Conservation (phyloP, 1,139 yeast genomes). For the Saccharomyces hybrid region DNA sequence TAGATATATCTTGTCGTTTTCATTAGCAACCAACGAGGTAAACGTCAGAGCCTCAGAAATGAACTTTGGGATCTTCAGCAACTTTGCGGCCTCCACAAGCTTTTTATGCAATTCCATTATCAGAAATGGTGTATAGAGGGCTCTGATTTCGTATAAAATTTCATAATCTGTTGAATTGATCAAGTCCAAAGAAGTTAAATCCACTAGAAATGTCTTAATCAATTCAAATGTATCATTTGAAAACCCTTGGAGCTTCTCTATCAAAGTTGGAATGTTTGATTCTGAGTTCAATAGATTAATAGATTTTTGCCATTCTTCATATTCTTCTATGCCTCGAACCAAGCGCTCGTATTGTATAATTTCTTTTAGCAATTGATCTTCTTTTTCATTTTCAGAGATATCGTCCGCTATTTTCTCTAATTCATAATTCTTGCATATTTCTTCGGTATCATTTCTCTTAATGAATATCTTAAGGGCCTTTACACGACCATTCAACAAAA, state of each 20-base stretch:
- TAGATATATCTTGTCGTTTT: conserved; percentile 40
- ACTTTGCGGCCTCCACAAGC: conserved; percentile 38
- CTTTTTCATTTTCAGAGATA: conserved; percentile 30
- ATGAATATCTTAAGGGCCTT: conserved; percentile 54
- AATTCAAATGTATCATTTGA: conserved; percentile 21
- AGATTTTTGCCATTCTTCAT: conserved; percentile 32
- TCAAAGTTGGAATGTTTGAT: conserved; percentile 24
- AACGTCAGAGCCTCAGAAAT: conserved; percentile 51
- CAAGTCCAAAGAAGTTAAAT: conserved; percentile 23
- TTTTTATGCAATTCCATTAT: conserved; percentile 56
- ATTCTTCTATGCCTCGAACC: conserved; percentile 36
- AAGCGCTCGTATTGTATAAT: conserved; percentile 46
- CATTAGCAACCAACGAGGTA: conserved; percentile 48
- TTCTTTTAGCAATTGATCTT: conserved; percentile 34
- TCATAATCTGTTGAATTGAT: conserved; percentile 22
- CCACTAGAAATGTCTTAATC: conserved; percentile 27
- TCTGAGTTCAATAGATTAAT: conserved; percentile 20
- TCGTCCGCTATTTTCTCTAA: conserved; percentile 36
- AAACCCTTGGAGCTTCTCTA: conserved; percentile 28
- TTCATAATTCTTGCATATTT: conserved; percentile 51
- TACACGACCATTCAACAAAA: conserved; percentile 60
- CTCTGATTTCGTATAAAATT: conserved; percentile 39
- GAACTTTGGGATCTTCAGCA: conserved; percentile 32
- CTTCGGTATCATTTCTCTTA: conserved; percentile 43
- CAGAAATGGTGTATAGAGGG: conserved; percentile 66